phyloP scores from a whole-genome alignment of 176 grass and related monocot species.

The Cenchrus fungigraminus region DNA sequence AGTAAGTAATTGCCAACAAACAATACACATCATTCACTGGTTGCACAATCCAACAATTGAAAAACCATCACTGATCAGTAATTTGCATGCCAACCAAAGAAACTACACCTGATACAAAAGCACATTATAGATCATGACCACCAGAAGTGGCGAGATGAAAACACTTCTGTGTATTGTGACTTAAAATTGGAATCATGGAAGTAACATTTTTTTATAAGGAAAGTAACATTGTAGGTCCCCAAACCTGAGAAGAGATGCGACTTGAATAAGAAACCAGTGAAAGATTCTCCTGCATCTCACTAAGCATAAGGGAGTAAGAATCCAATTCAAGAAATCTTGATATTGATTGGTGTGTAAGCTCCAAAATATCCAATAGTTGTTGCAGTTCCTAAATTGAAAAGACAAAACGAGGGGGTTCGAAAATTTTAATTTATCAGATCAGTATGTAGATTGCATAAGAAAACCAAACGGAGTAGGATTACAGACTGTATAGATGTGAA shows the following conservation, averaged over 20 bases:
- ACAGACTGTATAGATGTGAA: constrained; percentile 29
- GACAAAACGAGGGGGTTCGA: constrained; percentile 5
- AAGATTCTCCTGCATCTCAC: constrained; percentile 97
- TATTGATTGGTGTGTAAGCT: constrained; percentile 87
- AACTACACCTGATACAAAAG: constrained; percentile 20
- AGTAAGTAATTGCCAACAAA: constrained; percentile 7
- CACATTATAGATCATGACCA: constrained; percentile 28
- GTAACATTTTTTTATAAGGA: background rate
- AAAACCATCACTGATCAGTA: background rate
- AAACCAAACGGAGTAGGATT: constrained; percentile 17
- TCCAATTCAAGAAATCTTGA: constrained; percentile 92
- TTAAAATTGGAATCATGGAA: constrained; percentile 5
- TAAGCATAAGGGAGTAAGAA: constrained; percentile 89
- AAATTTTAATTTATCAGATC: background rate
- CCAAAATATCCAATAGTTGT: constrained; percentile 93
- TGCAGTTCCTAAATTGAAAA: constrained; percentile 76
- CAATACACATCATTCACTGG: constrained; percentile 26
- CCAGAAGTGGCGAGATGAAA: constrained; percentile 9
- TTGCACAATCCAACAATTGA: constrained; percentile 26
- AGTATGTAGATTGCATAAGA: constrained; percentile 28
- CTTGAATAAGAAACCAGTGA: constrained; percentile 97
- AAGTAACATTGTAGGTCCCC: constrained; percentile 31
- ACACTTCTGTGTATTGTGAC: constrained; percentile 6
- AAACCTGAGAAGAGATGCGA: constrained; percentile 94
- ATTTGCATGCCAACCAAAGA: constrained; percentile 14